Evolutionary conservation across 345 rosid genomes (phyloP).

Genomic region (Dovyalis caffra): DNA sequence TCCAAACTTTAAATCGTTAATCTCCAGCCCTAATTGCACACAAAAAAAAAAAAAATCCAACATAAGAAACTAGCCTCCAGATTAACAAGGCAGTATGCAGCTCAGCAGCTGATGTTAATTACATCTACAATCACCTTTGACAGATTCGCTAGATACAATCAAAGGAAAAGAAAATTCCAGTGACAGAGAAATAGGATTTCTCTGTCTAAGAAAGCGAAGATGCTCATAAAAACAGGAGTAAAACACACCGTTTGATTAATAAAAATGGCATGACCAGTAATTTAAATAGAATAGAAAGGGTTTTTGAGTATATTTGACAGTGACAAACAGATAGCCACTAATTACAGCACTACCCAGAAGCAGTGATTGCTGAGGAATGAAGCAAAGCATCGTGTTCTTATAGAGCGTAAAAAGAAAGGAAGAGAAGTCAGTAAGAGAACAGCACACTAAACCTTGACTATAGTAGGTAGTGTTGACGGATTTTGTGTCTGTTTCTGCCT

Average conservation of each 20-base stretch:
- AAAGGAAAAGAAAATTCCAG: too few relatives aligned
- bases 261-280: background rate
- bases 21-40: too few relatives aligned
- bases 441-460: background rate
- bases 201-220: background rate
- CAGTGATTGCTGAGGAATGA: conserved; percentile 1
- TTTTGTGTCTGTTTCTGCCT: conserved; percentile 43
- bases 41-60: too few relatives aligned
- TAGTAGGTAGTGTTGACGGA: conserved; percentile 22
- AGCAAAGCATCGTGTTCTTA: conserved; percentile 4
- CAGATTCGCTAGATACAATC: background rate
- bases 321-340: background rate
- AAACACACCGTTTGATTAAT: background rate
- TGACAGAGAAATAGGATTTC: background rate
- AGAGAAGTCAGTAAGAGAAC: background rate
- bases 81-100: too few relatives aligned
- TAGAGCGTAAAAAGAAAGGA: background rate
- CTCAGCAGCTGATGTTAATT: background rate
- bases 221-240: too few relatives aligned
- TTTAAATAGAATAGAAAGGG: background rate
- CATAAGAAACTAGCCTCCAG: too few relatives aligned
- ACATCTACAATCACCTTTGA: background rate
- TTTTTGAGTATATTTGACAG: background rate
- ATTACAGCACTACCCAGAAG: background rate
- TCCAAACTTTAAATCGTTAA: too few relatives aligned